Evolutionary conservation across 139 green algal species (phyloP), one percentile per base, ranked within the genome.

Genomic region (Nannochloris sp.): DNA sequence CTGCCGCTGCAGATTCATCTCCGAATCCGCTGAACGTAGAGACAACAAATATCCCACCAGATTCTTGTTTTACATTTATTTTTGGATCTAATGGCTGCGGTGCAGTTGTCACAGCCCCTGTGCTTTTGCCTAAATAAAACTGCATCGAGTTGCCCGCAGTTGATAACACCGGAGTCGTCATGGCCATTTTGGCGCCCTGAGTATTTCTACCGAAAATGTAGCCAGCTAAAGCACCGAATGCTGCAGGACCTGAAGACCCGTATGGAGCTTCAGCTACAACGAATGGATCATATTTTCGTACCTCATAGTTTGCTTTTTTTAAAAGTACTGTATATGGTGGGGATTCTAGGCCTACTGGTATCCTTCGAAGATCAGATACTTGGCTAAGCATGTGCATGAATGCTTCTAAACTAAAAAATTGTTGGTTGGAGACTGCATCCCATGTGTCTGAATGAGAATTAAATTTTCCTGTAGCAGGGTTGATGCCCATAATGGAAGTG

Each of bases 141-240:
- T 77, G 61, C 73, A 81, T 81, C 23, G n/a, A n/a, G 46, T 33
- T 67, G 2, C 47, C 68, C 6, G 23, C 56, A 25, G 35, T 74
- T 6, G 12, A 74, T 34, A 79, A 77, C 24, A 88, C 82, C 45
- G 85, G 85, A 15, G 85, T 89, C 3, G 85, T 92, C 85, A 92
- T 92, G 64, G 80, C 77, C 83, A 92, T 88, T 23, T 69, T 79
- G 60, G 27, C 6, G 27, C 36, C 57, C 29, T 56, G 56, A n/a
- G 75, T 54, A 62, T 95, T 94, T 54, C 72, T 80, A 23, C 89
- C 89, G 73, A 95, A 95, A 33, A 95, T 89, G 77, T 90, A 95
- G 0, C 73, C 61, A 5, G 89, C 89, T 19, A 95, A 76, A 15
- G 77, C 58, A 14, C 70, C 75, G 71, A 91, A 91, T 25, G 77